Conservation (phyloP, 768 basidiomycete species). For the Boletus subparvulus region DNA sequence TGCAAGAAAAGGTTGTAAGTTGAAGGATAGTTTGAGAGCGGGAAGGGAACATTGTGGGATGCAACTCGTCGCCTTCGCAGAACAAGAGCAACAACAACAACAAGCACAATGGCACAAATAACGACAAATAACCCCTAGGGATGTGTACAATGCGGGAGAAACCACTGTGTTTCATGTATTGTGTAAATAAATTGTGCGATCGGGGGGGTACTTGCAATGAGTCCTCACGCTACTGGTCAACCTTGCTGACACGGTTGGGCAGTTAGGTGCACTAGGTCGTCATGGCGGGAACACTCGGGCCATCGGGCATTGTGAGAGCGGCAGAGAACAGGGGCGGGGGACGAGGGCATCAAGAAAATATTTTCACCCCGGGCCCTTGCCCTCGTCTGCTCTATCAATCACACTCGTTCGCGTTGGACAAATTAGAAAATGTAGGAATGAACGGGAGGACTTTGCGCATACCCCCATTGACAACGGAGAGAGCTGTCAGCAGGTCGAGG, state of each 20-base stretch:
- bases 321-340: constrained; percentile 54
- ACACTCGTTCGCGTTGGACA: constrained; percentile 68
- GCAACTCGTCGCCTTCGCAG: constrained; percentile 3
- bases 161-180: too few relatives aligned
- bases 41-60: constrained; percentile 22
- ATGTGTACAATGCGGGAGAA: too few relatives aligned
- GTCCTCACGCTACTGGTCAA: too few relatives aligned
- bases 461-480: constrained; percentile 68
- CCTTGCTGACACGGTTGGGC: too few relatives aligned
- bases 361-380: constrained; percentile 32
- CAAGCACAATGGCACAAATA: constrained; percentile 21
- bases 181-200: too few relatives aligned
- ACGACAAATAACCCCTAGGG: constrained; percentile 9
- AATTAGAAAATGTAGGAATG: constrained; percentile 77
- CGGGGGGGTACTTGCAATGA: too few relatives aligned
- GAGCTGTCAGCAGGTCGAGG: constrained; percentile 73
- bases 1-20: background rate
- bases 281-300: too few relatives aligned
- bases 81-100: constrained; percentile 13
- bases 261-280: too few relatives aligned
- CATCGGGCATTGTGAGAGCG: constrained; percentile 21
- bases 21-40: background rate
- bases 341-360: constrained; percentile 49
- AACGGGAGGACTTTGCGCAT: constrained; percentile 82
- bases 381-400: constrained; percentile 62